Evolutionary conservation across 1,284 basidiomycete genomes (phyloP).

Genomic region (Wolfiporia cocos): DNA sequence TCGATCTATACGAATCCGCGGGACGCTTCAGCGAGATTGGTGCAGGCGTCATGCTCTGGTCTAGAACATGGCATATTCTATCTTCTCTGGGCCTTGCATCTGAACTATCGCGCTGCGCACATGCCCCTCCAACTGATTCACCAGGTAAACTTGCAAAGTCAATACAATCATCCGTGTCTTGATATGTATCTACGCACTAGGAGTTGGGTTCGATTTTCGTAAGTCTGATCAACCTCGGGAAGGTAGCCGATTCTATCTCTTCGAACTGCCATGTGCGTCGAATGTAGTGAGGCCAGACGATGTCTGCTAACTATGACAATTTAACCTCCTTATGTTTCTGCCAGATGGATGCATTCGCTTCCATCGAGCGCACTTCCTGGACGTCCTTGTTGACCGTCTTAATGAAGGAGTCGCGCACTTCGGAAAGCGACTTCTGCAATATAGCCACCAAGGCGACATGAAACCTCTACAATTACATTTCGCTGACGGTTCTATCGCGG

Average conservation of each 20-base stretch:
- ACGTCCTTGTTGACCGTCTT: slow-evolving; percentile 35
- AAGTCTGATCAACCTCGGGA: slow-evolving; percentile 33
- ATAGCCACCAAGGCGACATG: slow-evolving; percentile 18
- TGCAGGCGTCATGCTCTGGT: slow-evolving; percentile 44
- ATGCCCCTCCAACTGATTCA: slow-evolving; percentile 34
- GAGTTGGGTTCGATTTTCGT: slow-evolving; percentile 38
- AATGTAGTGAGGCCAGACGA: neutral
- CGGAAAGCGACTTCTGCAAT: slow-evolving; percentile 33
- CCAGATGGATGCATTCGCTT: slow-evolving; percentile 36
- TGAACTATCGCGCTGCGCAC: slow-evolving; percentile 35
- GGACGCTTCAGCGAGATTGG: slow-evolving; percentile 43
- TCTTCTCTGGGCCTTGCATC: slow-evolving; percentile 32
- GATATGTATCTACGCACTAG: slow-evolving; percentile 14
- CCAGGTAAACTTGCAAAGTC: slow-evolving; percentile 20
- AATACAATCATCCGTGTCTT: neutral
- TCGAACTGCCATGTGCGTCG: slow-evolving; percentile 32
- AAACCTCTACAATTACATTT: no score
- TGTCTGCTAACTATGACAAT: neutral
- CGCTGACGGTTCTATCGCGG: slow-evolving; percentile 15
- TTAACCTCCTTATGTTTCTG: neutral
- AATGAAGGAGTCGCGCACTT: slow-evolving; percentile 35
- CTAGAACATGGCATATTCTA: slow-evolving; percentile 37
- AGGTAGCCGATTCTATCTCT: slow-evolving; percentile 33
- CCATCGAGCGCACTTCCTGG: slow-evolving; percentile 42
- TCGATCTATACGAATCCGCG: slow-evolving; percentile 42